phyloP scores from a whole-genome alignment of 306 rosid species.

The Canavalia gladiata region DNA sequence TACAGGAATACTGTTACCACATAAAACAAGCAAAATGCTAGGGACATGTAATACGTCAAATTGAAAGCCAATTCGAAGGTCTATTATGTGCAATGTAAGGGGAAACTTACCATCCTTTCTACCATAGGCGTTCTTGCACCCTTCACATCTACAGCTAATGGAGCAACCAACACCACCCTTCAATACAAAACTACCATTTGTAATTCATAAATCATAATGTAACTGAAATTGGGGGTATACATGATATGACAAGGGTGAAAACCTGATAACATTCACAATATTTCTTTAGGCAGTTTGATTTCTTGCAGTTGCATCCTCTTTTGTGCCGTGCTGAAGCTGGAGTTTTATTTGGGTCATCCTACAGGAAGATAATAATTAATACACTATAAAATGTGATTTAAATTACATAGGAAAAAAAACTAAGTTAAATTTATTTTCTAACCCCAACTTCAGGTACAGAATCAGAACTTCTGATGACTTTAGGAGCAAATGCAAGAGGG shows the following conservation, averaged over 20 bases:
- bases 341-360: slow-evolving; percentile 89
- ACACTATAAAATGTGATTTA: slow-evolving; percentile 3
- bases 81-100: slow-evolving; percentile 1
- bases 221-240: slow-evolving; percentile 26
- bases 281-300: slow-evolving; percentile 88
- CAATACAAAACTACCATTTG: slow-evolving; percentile 47
- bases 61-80: neutral
- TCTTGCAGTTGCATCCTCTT: slow-evolving; percentile 99
- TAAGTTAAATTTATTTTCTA: slow-evolving; percentile 47
- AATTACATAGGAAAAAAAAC: slow-evolving; percentile 29
- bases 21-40: neutral
- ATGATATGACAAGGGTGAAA: slow-evolving; percentile 34
- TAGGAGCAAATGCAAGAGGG: slow-evolving; percentile 98
- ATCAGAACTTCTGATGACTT: slow-evolving; percentile 83
- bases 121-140: slow-evolving; percentile 87
- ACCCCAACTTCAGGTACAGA: slow-evolving; percentile 80
- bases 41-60: neutral
- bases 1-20: neutral
- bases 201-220: slow-evolving; percentile 50
- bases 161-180: slow-evolving; percentile 99
- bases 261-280: slow-evolving; percentile 99
- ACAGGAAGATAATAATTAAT: slow-evolving; percentile 45
- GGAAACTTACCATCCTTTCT: slow-evolving; percentile 81
- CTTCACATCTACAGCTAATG: slow-evolving; percentile 86
- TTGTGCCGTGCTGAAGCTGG: slow-evolving; percentile 95